These are phyloP conservation scores for Lachnellula arida DNA, from an alignment of 2,329 filamentous ascomycete genomes.

Conservation along the genomic window DNA sequence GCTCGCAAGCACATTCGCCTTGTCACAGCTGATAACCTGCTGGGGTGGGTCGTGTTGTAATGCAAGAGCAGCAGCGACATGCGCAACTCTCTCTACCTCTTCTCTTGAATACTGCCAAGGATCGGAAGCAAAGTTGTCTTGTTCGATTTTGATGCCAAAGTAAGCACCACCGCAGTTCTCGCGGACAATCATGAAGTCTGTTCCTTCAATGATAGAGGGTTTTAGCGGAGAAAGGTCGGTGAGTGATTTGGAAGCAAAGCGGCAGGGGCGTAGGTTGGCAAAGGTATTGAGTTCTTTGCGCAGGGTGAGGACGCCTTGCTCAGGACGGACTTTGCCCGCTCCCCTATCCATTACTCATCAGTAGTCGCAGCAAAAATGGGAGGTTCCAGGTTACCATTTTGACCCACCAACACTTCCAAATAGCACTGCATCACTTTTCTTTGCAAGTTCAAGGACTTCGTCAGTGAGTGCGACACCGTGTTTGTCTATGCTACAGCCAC, in stretches of 20 bases:
- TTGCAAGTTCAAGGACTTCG: conserved; percentile 72
- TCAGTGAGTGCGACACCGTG: conserved; percentile 74
- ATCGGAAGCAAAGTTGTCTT: conserved; percentile 90
- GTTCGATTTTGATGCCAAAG: conserved; percentile 90
- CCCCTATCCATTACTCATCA: conserved; percentile 63
- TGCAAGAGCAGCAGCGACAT: conserved; percentile 74
- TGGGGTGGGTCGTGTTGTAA: conserved; percentile 48
- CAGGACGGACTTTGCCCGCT: conserved; percentile 76
- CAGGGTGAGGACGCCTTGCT: conserved; percentile 90
- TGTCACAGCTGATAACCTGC: conserved; percentile 80
- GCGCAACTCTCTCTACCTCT: conserved; percentile 82
- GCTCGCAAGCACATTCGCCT: conserved; percentile 90
- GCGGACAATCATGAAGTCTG: conserved; percentile 91
- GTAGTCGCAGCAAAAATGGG: background rate
- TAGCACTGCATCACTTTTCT: conserved; percentile 78
- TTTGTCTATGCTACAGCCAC: conserved; percentile 69
- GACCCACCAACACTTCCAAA: conserved; percentile 72
- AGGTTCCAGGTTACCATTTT: conserved; percentile 44
- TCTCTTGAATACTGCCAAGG: conserved; percentile 88
- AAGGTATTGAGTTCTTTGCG: conserved; percentile 98
- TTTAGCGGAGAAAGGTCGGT: conserved; percentile 93
- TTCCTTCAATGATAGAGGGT: conserved; percentile 80
- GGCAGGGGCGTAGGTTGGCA: conserved; percentile 92
- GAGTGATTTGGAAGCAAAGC: conserved; percentile 48
- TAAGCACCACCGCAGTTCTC: conserved; percentile 99